A percentile compares a stretch with the other conserved stretches of the same genome.
Evolutionary conservation across 202 grass and related monocot species (phyloP).

Genomic region (Dendrocalamus latiflorus): DNA sequence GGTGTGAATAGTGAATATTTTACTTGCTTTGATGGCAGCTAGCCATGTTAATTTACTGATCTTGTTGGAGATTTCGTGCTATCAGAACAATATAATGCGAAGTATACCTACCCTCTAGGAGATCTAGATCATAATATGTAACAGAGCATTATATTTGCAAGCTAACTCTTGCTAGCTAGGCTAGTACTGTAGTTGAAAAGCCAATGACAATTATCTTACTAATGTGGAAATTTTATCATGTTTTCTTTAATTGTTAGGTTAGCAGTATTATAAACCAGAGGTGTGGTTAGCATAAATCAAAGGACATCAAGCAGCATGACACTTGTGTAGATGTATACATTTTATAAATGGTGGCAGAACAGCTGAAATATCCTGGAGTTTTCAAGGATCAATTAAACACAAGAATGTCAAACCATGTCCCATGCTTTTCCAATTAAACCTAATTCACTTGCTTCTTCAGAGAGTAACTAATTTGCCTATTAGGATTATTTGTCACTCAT

Average conservation of each 20-base stretch:
- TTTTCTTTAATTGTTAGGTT: background rate
- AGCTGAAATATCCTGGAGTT: background rate
- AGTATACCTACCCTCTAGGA: background rate
- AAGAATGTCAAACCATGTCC: conserved; percentile 5
- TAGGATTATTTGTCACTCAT: background rate
- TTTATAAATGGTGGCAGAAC: background rate
- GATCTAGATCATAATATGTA: background rate
- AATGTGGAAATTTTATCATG: background rate
- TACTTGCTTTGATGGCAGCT: background rate
- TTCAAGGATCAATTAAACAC: conserved; percentile 2
- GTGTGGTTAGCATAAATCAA: too few species aligned
- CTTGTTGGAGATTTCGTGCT: background rate
- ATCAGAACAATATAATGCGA: background rate
- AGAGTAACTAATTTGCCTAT: background rate
- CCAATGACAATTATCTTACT: background rate
- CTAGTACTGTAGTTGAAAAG: background rate
- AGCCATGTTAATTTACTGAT: background rate
- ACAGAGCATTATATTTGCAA: background rate
- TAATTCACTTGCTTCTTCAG: background rate
- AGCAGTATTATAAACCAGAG: too few species aligned
- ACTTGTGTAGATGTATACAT: background rate
- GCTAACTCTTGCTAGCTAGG: background rate
- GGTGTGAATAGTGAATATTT: background rate
- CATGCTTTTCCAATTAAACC: background rate
- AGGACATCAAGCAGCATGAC: background rate